Percentiles rank a stretch among this genome's conserved stretches.
Evolutionary conservation across 2,329 filamentous ascomycete genomes (phyloP).

Genomic region (Clonostachys rhizophaga): DNA sequence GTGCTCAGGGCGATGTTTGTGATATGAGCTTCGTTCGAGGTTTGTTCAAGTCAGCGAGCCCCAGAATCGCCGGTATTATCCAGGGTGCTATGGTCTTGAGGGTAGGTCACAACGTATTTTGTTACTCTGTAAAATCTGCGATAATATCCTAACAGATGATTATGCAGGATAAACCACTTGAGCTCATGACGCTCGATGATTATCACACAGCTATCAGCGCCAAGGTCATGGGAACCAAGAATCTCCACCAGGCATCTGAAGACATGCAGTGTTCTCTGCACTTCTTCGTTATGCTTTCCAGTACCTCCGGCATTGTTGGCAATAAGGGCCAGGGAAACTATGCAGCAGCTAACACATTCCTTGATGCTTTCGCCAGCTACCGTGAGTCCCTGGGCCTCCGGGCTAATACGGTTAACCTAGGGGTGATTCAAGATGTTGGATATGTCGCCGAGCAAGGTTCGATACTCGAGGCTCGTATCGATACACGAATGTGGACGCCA

Average conservation of each 20-base stretch:
- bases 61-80: conserved; percentile 27
- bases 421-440: not conserved
- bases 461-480: not conserved
- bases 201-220: conserved; percentile 15
- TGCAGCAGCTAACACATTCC: conserved; percentile 22
- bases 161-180: not conserved
- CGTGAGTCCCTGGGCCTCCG: not conserved
- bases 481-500: not conserved
- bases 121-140: not conserved
- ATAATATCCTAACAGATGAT: not conserved
- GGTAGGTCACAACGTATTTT: not conserved
- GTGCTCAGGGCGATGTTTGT: too few relatives aligned
- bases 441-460: conserved; percentile 5
- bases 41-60: conserved; percentile 3
- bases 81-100: conserved; percentile 30
- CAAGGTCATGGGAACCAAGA: conserved; percentile 21
- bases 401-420: not conserved
- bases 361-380: conserved; percentile 14
- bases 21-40: not conserved
- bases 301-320: conserved; percentile 24
- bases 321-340: conserved; percentile 32
- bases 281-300: conserved; percentile 32
- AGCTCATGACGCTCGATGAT: conserved; percentile 3
- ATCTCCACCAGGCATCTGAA: conserved; percentile 13
- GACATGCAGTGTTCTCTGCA: conserved; percentile 14